Conservation (phyloP, 352 stramenopile species). For the Phytophthora uliginosa region DNA sequence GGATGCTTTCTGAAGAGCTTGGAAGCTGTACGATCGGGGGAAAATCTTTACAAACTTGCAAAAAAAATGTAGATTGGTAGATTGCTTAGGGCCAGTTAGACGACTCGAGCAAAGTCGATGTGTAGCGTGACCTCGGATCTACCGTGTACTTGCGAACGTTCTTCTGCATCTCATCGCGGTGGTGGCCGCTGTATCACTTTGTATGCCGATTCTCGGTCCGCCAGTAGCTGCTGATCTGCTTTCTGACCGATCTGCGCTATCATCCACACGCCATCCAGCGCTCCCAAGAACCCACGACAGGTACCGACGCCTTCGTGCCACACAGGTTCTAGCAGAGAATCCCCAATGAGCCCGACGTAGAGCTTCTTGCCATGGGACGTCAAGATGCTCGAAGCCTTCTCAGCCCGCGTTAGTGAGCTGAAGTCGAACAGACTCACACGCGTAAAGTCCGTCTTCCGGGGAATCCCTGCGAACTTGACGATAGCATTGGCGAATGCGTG, state of each 20-base stretch:
- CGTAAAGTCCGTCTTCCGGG: conserved; percentile 57
- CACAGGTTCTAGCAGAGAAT: conserved; percentile 81
- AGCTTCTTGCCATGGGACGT: conserved; percentile 68
- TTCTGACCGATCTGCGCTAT: conserved; percentile 67
- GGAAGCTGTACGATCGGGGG: too few species aligned
- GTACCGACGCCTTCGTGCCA: conserved; percentile 83
- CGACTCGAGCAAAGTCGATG: conserved; percentile 50
- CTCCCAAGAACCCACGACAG: conserved; percentile 79
- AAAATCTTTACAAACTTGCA: too few species aligned
- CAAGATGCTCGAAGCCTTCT: conserved; percentile 68
- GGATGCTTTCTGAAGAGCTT: too few species aligned
- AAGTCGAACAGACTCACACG: conserved; percentile 84
- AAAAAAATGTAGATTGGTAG: too few species aligned
- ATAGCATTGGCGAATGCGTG: conserved; percentile 61
- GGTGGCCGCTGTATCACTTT: conserved; percentile 67
- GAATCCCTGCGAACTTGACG: conserved; percentile 75
- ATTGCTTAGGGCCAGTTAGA: too few species aligned
- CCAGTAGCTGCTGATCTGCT: conserved; percentile 68
- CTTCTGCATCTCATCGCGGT: conserved; percentile 69
- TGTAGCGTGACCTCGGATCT: conserved; percentile 70
- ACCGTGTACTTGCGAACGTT: conserved; percentile 82
- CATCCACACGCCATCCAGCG: conserved; percentile 79
- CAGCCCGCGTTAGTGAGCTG: conserved; percentile 69
- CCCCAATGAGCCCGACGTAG: conserved; percentile 77
- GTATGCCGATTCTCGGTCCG: conserved; percentile 69